Percentiles rank a stretch among this genome's conserved stretches.
Evolutionary conservation across 176 grass and related monocot species (phyloP).

Genomic region (Aegilops umbellulata): DNA sequence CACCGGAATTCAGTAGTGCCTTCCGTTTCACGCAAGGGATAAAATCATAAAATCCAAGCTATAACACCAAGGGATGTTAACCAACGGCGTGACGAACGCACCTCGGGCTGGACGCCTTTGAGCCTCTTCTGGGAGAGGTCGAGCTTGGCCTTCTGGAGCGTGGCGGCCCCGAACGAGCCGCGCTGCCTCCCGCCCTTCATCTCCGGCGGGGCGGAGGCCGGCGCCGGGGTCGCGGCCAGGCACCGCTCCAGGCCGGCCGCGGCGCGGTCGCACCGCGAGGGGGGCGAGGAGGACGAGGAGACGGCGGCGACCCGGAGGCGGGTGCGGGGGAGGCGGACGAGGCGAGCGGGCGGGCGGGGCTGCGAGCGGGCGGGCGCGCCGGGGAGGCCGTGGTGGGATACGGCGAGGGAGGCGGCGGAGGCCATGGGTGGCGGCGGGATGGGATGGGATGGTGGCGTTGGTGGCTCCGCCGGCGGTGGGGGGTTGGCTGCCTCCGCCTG

Average conservation of each 20-base stretch:
- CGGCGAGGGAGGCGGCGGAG: constrained; percentile 9
- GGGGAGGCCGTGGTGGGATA: background rate
- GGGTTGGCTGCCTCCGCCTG: background rate
- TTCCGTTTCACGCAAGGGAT: constrained; percentile 9
- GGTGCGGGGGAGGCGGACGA: background rate
- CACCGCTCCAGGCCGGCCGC: background rate
- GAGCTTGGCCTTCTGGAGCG: constrained; percentile 24
- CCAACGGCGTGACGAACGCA: background rate
- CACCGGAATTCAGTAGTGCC: background rate
- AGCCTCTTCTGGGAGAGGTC: constrained; percentile 12
- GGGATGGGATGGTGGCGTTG: background rate
- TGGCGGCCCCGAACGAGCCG: constrained; percentile 11
- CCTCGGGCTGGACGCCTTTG: constrained; percentile 12
- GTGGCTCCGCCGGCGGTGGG: background rate
- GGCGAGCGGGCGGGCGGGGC: background rate
- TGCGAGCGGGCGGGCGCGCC: background rate
- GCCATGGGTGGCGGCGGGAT: background rate
- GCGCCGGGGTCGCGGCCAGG: background rate
- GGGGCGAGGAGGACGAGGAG: background rate
- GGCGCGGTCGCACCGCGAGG: background rate
- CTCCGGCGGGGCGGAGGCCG: background rate
- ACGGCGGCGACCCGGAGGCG: background rate
- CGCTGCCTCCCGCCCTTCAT: constrained; percentile 16
- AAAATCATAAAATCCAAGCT: background rate
- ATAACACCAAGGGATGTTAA: background rate